Evolutionary conservation across 2,329 filamentous ascomycete genomes (phyloP).

Genomic region (Penicillium sp.): DNA sequence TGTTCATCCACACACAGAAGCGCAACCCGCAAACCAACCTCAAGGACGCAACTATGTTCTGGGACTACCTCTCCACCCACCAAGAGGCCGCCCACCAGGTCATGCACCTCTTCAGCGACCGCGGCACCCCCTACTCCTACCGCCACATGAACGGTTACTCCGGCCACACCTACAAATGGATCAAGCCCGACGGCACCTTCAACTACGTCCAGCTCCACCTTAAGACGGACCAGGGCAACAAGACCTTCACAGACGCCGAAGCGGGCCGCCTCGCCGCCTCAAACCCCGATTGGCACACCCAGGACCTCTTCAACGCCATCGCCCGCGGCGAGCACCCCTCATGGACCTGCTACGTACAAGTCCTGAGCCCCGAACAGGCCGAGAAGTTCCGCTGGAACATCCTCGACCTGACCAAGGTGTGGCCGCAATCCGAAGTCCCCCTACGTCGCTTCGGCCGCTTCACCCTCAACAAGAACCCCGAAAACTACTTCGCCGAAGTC

Average conservation of each 20-base stretch:
- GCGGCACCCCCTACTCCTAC: slow-evolving; percentile 68
- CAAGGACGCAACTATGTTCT: slow-evolving; percentile 72
- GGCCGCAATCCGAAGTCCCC: slow-evolving; percentile 68
- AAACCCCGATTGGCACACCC: slow-evolving; percentile 67
- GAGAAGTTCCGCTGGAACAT: slow-evolving; percentile 66
- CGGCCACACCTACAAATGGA: slow-evolving; percentile 70
- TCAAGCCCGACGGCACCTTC: slow-evolving; percentile 68
- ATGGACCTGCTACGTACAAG: slow-evolving; percentile 69
- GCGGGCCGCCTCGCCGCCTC: slow-evolving; percentile 58
- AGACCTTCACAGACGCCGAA: slow-evolving; percentile 64
- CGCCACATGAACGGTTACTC: slow-evolving; percentile 72
- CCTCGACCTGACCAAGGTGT: slow-evolving; percentile 73
- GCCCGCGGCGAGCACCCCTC: slow-evolving; percentile 63
- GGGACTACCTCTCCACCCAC: slow-evolving; percentile 66
- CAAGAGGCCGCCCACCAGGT: slow-evolving; percentile 68
- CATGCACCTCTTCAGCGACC: slow-evolving; percentile 70
- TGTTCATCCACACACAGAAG: slow-evolving; percentile 77
- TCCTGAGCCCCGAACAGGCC: slow-evolving; percentile 65
- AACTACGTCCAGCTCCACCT: slow-evolving; percentile 70
- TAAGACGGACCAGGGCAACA: slow-evolving; percentile 66
- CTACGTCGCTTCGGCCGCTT: slow-evolving; percentile 65
- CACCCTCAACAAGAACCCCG: slow-evolving; percentile 67
- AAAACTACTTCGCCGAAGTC: slow-evolving; percentile 73
- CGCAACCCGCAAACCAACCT: slow-evolving; percentile 73
- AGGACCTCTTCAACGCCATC: slow-evolving; percentile 70